Conservation (phyloP, 768 basidiomycete genomes). For the Boletus sp. region DNA sequence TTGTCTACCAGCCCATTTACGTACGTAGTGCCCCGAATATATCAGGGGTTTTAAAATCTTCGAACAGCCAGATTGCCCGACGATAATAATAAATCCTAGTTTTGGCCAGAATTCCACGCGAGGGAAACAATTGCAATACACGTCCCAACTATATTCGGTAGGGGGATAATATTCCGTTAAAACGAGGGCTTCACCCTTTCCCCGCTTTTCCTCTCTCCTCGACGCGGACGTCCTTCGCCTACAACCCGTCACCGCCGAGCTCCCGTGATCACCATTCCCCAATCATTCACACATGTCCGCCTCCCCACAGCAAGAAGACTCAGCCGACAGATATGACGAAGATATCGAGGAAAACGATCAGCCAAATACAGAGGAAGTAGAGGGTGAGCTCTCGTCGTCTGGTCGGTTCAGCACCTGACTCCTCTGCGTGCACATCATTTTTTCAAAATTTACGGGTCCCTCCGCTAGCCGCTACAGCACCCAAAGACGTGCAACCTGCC, state of each 20-base stretch:
- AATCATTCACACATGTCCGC: constrained; percentile 50
- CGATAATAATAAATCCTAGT: constrained; percentile 57
- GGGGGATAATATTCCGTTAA: constrained; percentile 69
- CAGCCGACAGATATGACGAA: constrained; percentile 54
- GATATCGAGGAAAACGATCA: constrained; percentile 54
- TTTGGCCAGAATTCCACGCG: constrained; percentile 61
- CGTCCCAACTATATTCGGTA: constrained; percentile 68
- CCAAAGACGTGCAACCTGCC: constrained; percentile 34
- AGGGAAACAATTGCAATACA: constrained; percentile 61
- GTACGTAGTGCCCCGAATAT: constrained; percentile 58
- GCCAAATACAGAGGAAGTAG: constrained; percentile 33
- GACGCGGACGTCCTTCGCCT: constrained; percentile 32
- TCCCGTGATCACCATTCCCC: constrained; percentile 25
- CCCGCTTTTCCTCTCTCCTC: constrained; percentile 55
- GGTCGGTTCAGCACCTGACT: constrained; percentile 9
- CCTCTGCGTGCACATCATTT: constrained; percentile 14
- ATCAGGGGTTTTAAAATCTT: constrained; percentile 52
- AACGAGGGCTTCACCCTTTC: constrained; percentile 64
- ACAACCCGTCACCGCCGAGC: constrained; percentile 16
- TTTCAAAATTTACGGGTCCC: constrained; percentile 19
- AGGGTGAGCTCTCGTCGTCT: constrained; percentile 24
- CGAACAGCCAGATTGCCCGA: constrained; percentile 47
- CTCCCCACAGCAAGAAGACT: constrained; percentile 55
- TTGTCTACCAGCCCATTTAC: constrained; percentile 44
- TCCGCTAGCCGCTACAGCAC: constrained; percentile 38